Evolutionary conservation across 2,329 filamentous ascomycete species (phyloP).

Genomic region (Calonectria ilicicola): DNA sequence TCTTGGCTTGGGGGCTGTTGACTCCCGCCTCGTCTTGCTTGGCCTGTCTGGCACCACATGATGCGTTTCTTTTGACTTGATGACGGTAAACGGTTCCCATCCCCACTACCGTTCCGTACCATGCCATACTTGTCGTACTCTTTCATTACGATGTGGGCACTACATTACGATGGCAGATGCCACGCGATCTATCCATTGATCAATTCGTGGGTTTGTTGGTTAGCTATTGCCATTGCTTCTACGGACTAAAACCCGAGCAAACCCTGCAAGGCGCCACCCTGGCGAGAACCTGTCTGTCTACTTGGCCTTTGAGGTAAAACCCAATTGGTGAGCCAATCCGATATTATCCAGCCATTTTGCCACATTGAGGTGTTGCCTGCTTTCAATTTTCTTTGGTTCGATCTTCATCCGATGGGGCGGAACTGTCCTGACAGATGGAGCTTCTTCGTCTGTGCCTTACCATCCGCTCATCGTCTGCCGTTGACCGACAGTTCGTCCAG

Average conservation of each 20-base stretch:
- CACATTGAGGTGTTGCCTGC: neutral
- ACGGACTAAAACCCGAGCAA: neutral
- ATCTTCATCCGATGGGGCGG: constrained; percentile 2
- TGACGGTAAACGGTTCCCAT: neutral
- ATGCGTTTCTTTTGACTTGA: constrained; percentile 19
- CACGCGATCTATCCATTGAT: constrained; percentile 24
- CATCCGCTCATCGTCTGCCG: constrained; percentile 13
- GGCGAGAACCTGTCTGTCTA: neutral
- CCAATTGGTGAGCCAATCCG: constrained; percentile 13
- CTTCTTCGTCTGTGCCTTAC: constrained; percentile 1
- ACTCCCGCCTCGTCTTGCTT: constrained; percentile 3
- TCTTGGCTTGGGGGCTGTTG: constrained; percentile 8
- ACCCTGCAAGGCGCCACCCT: constrained; percentile 15
- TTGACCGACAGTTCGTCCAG: neutral
- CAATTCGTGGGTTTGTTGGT: constrained; percentile 13
- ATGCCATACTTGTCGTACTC: constrained; percentile 5
- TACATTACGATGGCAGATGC: constrained; percentile 22
- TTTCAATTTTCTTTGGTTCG: neutral
- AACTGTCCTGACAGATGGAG: neutral
- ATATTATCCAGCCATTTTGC: constrained; percentile 11
- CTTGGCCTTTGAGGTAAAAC: constrained; percentile 2
- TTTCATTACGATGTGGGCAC: constrained; percentile 14
- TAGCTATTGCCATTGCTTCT: neutral
- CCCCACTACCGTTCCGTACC: constrained; percentile 1
- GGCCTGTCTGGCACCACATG: constrained; percentile 25